Evolutionary conservation across 257 asterid species (phyloP), one percentile per base, ranked within the genome.

Genomic region (Thymus mandschuricus): DNA sequence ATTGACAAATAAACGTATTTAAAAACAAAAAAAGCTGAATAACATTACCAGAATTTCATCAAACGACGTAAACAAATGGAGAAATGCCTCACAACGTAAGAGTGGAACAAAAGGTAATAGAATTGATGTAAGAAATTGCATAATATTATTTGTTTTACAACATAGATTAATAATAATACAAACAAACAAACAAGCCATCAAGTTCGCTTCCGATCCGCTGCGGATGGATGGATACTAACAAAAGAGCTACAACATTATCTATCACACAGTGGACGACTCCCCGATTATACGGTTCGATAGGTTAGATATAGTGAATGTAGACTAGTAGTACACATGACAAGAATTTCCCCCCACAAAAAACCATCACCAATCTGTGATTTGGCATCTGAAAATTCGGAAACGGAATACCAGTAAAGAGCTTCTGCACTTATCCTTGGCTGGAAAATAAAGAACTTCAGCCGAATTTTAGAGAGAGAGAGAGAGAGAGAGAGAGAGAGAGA

Each of bases 151-250:
- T 0, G 21, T 78, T 55, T 75, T 63, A 72, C 83, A 78, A 71
- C 80, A 74, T 56, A 74, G 15, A 62, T 27, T 48, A 63, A 73
- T 75, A 35, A 35, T 35, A 21, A 21, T 21, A 21, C 21, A 21
- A 21, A 35, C 40, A 35, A 35, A 78, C 83, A 78, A 68, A 72
- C 69, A 75, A 31, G 49, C 68, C 41, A 57, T 7, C 70, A 5
- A 60, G 58, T 76, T 72, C 61, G 71, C 78, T 71, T 21, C 62
- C 15, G 71, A 68, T 15, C 62, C 15, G 71, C 71, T 15, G 70
- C 76, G 31, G 71, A 54, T 44, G 59, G 21, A 21, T 21, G 21
- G 21, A 21, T 21, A 21, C 64, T 63, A 62, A 69, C 66, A 21
- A 62, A 55, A 75, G 43, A 44, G 55, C 76, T 65, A 75, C 66